Base-by-base conservation (phyloP, 495 filamentous ascomycete genomes). In the Penicillium verhagenii region DNA sequence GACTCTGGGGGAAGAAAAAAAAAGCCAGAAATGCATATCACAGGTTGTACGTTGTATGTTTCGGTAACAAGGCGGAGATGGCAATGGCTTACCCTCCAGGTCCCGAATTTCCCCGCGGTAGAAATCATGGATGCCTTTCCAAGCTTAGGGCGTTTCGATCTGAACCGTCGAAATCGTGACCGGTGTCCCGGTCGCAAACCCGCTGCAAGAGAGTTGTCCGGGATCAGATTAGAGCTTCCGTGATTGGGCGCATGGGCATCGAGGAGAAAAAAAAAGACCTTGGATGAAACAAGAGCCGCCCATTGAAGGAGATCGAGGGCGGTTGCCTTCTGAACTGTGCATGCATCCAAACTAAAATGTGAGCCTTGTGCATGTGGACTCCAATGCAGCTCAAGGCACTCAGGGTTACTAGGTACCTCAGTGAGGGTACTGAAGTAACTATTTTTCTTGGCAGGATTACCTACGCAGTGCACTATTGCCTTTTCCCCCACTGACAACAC, bases 301-400 rank as follows among this genome's bases (percentile, higher is more conserved):
- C 28, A 10, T 31, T 35, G 4, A 11, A 24, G 6, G 19, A 14
- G 18, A 35, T 40, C 16, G 28, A 46, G 39, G 18, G 8, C 29
- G 37, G 61, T 64, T 64, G 61, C 61, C 61, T 55, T 55, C 44
- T 29, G 61, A 64, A 57, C 61, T 33, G 53, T 63, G 54, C 56
- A 53, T 51, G 3, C 21, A 45, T 19, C 38, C 18, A 42, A 42
- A 42, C 38, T 21, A 4, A 20, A 19, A 42, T 29, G n/a, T n/a
- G n/a, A n/a, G n/a, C n/a, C n/a, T n/a, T 28, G 20, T 40, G 18
- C 28, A 35, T n/a, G 33, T n/a, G n/a, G n/a, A n/a, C n/a, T n/a
- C 33, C 33, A 14, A 16, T 35, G 3, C n/a, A n/a, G n/a, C n/a
- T n/a, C n/a, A n/a, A n/a, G n/a, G n/a, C n/a, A n/a, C n/a, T n/a